Base-by-base conservation (phyloP, 257 asterid genomes). In the Paraleonurus japonicus region DNA sequence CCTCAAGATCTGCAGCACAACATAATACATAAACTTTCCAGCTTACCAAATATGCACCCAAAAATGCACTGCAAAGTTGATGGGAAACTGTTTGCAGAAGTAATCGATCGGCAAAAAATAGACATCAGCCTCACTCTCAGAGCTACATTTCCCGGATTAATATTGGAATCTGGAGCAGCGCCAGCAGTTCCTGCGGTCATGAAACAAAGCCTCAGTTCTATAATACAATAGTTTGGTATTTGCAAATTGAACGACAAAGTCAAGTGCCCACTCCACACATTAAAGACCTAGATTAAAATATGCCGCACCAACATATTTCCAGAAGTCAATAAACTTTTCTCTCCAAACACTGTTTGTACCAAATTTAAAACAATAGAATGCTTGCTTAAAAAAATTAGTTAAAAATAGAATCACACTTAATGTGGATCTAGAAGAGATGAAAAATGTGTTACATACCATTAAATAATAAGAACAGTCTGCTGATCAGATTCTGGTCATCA, bases 61-160 rank as follows among this genome's bases (percentile, higher is more conserved):
- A 94, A 91, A 75, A 94, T 94, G 87, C 97, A 94, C 81, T 89
- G 99, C 79, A 94, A 80, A 74, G 97, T 89, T 76, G 89, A 85
- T 37, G 99, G 99, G 76, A 94, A 94, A 82, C 92, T 81, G 77
- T 91, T 94, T 32, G 99, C 95, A 33, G 99, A 96, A 47, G 90
- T 75, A 68, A 94, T 86, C 51, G 99, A 94, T 76, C 96, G 93
- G 84, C 96, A 91, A 80, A 94, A 91, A 33, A 86, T 75, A 76
- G 96, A 86, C 96, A 94, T 82, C 77, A 94, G 83, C 82, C 81
- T 82, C 80, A 84, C 85, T 83, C 92, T 86, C 78, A 94, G 74
- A 76, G 96, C 78, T 50, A 85, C 75, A 78, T 73, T 88, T 75
- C 84, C 98, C 17, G 95, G 92, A 57, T 68, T 79, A 72, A 89